Base-by-base conservation (phyloP, 441 rosid genomes). In the Theobroma grandiflorum region DNA sequence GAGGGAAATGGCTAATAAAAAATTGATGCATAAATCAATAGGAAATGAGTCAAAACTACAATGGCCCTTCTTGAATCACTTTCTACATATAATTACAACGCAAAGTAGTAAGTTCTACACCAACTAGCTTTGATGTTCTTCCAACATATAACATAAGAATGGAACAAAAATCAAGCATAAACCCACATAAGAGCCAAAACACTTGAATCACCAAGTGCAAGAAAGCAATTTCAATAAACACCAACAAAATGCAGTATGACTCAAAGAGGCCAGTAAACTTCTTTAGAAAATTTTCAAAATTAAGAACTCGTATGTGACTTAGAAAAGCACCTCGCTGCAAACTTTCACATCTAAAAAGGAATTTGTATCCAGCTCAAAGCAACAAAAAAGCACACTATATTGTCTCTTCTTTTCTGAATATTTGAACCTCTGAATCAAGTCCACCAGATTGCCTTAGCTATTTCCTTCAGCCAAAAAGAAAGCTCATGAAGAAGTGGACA, bases 401-500 rank as follows among this genome's bases (percentile, higher is more conserved):
- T 38, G 57, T 63, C 62, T 38, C 59, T 78, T 67, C 77, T 61
- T 69, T 68, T 76, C 43, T 75, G 42, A 43, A 65, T 12, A 50
- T 42, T 64, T 53, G 55, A 77, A 70, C 64, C 62, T 66, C 42
- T 71, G 40, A 47, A 57, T 49, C 33, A 75, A 59, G 72, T 40
- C 18, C 45, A 31, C 61, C 69, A 8, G 75, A 72, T 22, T 33
- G 47, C 40, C 65, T 26, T 57, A 8, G 77, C 78, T 61, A 72
- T 77, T 76, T 76, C 77, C 72, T 67, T 67, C 70, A n/a, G 38
- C 45, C 73, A 2, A 42, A 5, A 43, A 55, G 31, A 63, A 74
- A 43, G 50, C 57, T 64, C 33, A 78, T 77, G 86, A 86, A 73
- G 88, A 81, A 81, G 61, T 77, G 58, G 80, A 73, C 62, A 83